Conservation (phyloP, 305 asterid genomes). For the Fraxinus xanthoxyloides region DNA sequence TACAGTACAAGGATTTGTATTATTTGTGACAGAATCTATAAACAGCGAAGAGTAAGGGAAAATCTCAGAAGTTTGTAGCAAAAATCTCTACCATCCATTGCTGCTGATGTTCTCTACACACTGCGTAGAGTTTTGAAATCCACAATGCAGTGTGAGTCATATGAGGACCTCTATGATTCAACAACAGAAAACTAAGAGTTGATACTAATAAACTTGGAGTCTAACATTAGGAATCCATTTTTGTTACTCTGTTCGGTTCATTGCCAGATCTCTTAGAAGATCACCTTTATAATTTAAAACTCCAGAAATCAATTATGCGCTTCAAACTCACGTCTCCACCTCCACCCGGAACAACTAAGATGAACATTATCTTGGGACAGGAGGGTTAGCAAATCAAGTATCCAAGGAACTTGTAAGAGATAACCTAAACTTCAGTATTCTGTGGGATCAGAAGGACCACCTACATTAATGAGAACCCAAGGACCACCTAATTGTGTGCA, state of each 20-base stretch:
- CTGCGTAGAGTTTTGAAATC: too few relatives aligned
- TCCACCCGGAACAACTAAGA: background rate
- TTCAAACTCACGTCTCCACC: background rate
- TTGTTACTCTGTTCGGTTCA: too few relatives aligned
- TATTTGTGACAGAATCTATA: background rate
- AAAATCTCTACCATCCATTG: background rate
- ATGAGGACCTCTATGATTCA: background rate
- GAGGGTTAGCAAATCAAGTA: background rate
- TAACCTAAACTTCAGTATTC: background rate
- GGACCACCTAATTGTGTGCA: background rate
- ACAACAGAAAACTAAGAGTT: background rate
- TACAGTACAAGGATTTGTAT: background rate
- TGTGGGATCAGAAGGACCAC: conserved; percentile 4
- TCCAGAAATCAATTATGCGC: background rate
- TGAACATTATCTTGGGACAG: background rate
- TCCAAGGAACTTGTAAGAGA: background rate
- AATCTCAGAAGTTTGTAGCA: background rate
- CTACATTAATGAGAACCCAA: background rate
- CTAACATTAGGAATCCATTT: too few relatives aligned
- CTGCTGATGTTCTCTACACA: background rate
- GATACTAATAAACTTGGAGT: background rate
- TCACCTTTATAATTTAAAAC: background rate
- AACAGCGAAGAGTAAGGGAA: background rate
- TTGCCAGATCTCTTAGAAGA: background rate
- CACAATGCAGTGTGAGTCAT: background rate